Base-by-base conservation (phyloP, 345 rosid genomes). In the Eucalyptus tenuipes region DNA sequence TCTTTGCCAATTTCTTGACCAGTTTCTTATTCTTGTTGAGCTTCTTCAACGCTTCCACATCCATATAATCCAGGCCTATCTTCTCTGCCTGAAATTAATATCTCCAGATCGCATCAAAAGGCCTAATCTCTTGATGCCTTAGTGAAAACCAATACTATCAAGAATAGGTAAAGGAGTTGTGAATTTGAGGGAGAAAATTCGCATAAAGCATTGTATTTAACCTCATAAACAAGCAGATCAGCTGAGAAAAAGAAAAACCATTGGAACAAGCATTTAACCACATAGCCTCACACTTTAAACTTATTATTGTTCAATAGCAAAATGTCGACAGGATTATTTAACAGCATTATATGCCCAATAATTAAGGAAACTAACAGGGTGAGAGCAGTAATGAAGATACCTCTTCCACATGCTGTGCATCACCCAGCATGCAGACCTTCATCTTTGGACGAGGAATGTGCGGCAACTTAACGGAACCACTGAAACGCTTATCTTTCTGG, bases 401-500 rank as follows among this genome's bases (percentile, higher is more conserved):
- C 98, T 96, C 96, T 90, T 97, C 99, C 13, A 97, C 98, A 85
- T 96, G 98, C 88, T 95, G 99, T 13, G 99, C 99, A 87, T 97
- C 99, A 61, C 99, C 99, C 66, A 97, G 97, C 99, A 97, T 97
- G 92, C 99, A 97, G 24, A 97, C 94, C 93, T 95, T 96, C 99
- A 96, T 95, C 92, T 96, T 96, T 6, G 98, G 97, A 45, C 99
- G 96, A 20, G 99, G 99, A 86, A 97, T 94, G 91, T 96, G 98
- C 13, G 99, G 99, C 93, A 97, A 87, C 91, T 96, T 97, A 3
- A 97, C 99, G 0, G 99, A 95, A 6, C 99, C 99, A 49, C 99
- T 97, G 92, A 97, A 96, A 87, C 99, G 94, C 91, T 97, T 97
- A 71, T 97, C 99, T 90, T 97, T 97, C 68, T 97, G 99, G 5